Conservation (phyloP, 2,329 filamentous ascomycete genomes). For the Nothopassalora personata region DNA sequence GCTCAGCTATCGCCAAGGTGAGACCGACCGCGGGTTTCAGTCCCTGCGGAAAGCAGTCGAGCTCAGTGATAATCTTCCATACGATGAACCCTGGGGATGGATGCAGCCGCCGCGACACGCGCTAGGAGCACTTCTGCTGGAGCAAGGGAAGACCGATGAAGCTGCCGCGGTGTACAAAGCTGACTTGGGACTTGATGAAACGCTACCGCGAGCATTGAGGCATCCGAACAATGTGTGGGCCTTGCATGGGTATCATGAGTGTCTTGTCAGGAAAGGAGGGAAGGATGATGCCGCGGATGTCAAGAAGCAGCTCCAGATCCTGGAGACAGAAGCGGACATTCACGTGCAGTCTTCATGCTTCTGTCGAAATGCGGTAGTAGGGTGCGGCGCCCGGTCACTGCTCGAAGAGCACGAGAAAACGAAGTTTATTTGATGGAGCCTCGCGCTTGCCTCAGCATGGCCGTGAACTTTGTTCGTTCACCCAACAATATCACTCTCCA, state of each 20-base stretch:
- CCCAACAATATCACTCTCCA: too few relatives aligned
- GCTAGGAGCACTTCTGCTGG: slow-evolving; percentile 61
- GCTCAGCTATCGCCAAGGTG: slow-evolving; percentile 60
- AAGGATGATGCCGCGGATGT: slow-evolving; percentile 46
- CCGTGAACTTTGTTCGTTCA: too few relatives aligned
- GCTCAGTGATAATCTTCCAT: slow-evolving; percentile 58
- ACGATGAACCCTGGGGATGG: slow-evolving; percentile 72
- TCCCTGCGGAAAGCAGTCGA: slow-evolving; percentile 53
- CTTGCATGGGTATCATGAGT: slow-evolving; percentile 68
- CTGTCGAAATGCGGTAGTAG: slow-evolving; percentile 38
- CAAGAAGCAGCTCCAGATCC: slow-evolving; percentile 47
- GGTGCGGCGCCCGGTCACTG: neutral
- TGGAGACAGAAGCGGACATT: slow-evolving; percentile 56
- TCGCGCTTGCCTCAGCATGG: neutral
- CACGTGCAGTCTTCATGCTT: slow-evolving; percentile 55
- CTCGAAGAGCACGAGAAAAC: too few relatives aligned
- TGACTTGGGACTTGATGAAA: slow-evolving; percentile 41
- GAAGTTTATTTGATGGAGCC: too few relatives aligned
- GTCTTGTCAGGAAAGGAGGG: slow-evolving; percentile 50
- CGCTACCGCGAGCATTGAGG: slow-evolving; percentile 57
- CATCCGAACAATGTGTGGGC: slow-evolving; percentile 74
- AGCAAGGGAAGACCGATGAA: slow-evolving; percentile 49
- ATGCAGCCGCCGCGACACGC: slow-evolving; percentile 70
- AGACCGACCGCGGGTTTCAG: slow-evolving; percentile 49
- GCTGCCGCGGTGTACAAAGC: slow-evolving; percentile 36